Evolutionary conservation across 176 grass and related monocot species (phyloP).

Genomic region (Carex scoparia): DNA sequence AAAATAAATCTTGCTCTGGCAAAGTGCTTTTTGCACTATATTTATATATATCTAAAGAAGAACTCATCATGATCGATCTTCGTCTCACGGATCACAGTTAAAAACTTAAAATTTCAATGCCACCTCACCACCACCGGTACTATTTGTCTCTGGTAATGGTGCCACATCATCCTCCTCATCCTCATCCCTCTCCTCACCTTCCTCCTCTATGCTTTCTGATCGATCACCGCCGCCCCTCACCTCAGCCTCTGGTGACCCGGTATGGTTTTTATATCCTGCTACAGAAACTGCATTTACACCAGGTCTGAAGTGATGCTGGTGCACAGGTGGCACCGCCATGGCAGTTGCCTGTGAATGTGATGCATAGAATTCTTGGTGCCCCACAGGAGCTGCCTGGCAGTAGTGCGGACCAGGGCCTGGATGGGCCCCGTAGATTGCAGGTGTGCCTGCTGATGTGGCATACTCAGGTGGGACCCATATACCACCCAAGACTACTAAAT

Average conservation of each 20-base stretch:
- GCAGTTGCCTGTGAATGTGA: constrained; percentile 24
- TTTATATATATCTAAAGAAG: neutral
- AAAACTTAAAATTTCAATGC: constrained; percentile 31
- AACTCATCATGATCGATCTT: no score
- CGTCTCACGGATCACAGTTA: neutral
- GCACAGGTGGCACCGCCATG: constrained; percentile 2
- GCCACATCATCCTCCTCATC: constrained; percentile 43
- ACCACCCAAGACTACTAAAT: constrained; percentile 74
- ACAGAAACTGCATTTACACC: constrained; percentile 25
- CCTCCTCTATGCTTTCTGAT: constrained; percentile 91
- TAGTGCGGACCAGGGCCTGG: constrained; percentile 52
- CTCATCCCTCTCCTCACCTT: constrained; percentile 43
- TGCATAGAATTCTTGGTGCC: constrained; percentile 65
- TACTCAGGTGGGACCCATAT: constrained; percentile 94
- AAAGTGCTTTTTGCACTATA: neutral
- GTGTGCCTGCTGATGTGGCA: constrained; percentile 41
- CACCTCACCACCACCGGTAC: neutral
- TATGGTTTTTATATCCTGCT: constrained; percentile 30
- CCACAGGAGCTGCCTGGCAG: constrained; percentile 36
- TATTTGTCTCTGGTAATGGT: constrained; percentile 12
- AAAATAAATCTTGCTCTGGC: neutral
- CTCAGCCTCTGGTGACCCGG: constrained; percentile 50
- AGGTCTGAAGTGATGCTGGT: constrained; percentile 55
- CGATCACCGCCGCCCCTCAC: constrained; percentile 42
- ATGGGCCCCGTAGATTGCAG: constrained; percentile 67